phyloP scores from a whole-genome alignment of 2,329 filamentous ascomycete genomes.

The Fusarium incarnatum region DNA sequence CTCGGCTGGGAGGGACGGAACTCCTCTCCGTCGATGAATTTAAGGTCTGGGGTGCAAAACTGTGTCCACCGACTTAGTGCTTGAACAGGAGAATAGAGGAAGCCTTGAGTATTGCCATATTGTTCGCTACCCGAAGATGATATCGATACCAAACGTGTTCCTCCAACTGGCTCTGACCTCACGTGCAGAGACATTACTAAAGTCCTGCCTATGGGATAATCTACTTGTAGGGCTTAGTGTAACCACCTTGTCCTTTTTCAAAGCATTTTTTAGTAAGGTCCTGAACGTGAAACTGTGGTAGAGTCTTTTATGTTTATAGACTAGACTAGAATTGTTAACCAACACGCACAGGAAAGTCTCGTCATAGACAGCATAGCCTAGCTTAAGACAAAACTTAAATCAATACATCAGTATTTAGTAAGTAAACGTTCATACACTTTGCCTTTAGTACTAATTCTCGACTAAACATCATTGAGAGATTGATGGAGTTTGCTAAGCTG shows the following conservation, averaged over 20 bases:
- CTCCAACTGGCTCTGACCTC: no score
- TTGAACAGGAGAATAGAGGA: background rate
- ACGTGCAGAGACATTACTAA: background rate
- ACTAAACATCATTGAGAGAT: background rate
- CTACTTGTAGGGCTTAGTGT: background rate
- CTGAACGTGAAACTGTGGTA: no score
- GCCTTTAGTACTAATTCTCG: fast-evolving
- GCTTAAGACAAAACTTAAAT: background rate
- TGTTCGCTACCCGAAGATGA: no score
- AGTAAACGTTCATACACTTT: background rate
- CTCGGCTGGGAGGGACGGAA: no score
- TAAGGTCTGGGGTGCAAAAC: no score
- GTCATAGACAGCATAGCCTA: background rate
- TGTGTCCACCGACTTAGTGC: no score
- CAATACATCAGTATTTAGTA: background rate
- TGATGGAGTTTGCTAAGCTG: background rate
- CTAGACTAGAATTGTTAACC: background rate
- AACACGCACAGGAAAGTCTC: background rate
- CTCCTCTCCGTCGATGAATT: no score
- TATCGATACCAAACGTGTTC: no score
- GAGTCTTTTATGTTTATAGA: background rate
- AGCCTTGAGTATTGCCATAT: fast-evolving
- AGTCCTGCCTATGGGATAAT: fast-evolving
- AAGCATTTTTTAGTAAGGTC: fast-evolving
- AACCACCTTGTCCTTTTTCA: background rate